Percentiles rank a stretch among this genome's conserved stretches.
These are phyloP conservation scores for Chlorencoelia australis DNA, from an alignment of 2,329 filamentous ascomycete species.

Conservation along the genomic window DNA sequence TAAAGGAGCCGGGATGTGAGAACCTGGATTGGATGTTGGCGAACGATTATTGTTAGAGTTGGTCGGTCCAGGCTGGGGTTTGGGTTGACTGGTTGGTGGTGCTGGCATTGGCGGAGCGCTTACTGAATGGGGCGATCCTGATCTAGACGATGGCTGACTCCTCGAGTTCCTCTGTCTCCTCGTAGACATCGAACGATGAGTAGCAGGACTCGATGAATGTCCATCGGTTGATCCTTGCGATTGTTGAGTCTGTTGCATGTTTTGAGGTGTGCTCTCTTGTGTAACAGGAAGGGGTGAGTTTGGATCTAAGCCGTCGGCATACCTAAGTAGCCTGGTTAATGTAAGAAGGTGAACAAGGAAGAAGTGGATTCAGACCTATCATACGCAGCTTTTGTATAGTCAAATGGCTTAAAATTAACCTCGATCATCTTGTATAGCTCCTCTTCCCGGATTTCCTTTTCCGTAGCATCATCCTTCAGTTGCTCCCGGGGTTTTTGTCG, in stretches of 20 bases:
- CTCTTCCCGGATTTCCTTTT: conserved; percentile 89
- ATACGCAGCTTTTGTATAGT: conserved; percentile 79
- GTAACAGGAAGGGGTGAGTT: conserved; percentile 12
- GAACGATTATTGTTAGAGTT: too few relatives aligned
- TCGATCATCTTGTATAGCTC: conserved; percentile 93
- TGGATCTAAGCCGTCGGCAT: conserved; percentile 25
- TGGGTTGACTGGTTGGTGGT: too few relatives aligned
- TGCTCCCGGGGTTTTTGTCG: conserved; percentile 89
- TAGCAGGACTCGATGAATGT: too few relatives aligned
- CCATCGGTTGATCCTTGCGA: conserved; percentile 8
- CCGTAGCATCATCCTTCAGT: conserved; percentile 86
- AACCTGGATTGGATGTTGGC: too few relatives aligned
- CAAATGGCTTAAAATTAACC: conserved; percentile 85
- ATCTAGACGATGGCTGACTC: too few relatives aligned
- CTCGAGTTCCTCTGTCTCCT: too few relatives aligned
- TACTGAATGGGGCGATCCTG: too few relatives aligned
- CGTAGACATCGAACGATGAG: too few relatives aligned
- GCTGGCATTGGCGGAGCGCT: too few relatives aligned
- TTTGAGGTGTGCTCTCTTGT: conserved; percentile 12
- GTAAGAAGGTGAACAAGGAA: conserved; percentile 7
- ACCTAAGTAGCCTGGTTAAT: conserved; percentile 21
- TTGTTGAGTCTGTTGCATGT: conserved; percentile 1
- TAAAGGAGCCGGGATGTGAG: conserved; percentile 18
- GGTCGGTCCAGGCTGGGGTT: too few relatives aligned
- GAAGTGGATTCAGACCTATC: conserved; percentile 46